A percentile compares a stretch with the other conserved stretches of the same genome.
Evolutionary conservation across 2,329 filamentous ascomycete species (phyloP).

Genomic region (Penicillium sp.): DNA sequence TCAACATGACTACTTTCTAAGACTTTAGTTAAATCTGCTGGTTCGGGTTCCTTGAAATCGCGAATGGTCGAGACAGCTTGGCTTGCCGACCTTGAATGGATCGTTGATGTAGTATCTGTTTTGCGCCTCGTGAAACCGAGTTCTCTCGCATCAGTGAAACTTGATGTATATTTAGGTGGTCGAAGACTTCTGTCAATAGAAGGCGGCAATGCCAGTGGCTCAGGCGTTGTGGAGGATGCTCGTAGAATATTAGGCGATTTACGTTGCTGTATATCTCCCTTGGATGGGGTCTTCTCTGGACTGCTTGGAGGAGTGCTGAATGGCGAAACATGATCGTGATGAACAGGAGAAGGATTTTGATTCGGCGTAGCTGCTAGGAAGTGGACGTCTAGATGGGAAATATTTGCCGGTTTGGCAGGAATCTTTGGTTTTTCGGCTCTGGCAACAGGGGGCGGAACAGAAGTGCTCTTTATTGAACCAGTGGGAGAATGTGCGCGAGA

Average conservation of each 20-base stretch:
- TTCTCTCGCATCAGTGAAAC: conserved; percentile 26
- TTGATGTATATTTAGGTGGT: conserved; percentile 14
- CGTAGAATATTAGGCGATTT: conserved; percentile 13
- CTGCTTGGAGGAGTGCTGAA: conserved; percentile 84
- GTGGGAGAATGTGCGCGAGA: conserved; percentile 20
- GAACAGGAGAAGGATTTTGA: conserved; percentile 22
- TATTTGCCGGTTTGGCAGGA: conserved; percentile 43
- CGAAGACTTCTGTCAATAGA: conserved; percentile 27
- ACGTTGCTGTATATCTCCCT: conserved; percentile 13
- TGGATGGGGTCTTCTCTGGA: conserved; percentile 52
- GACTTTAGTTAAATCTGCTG: conserved; percentile 38
- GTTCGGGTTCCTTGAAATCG: conserved; percentile 35
- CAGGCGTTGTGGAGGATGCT: conserved; percentile 23
- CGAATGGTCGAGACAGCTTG: conserved; percentile 26
- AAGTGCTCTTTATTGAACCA: conserved; percentile 34
- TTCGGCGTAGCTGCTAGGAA: conserved; percentile 26
- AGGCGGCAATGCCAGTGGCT: conserved; percentile 24
- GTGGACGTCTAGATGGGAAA: conserved; percentile 27
- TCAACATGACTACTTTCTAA: conserved; percentile 31
- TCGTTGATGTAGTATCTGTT: neutral
- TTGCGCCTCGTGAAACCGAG: conserved; percentile 25
- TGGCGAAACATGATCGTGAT: conserved; percentile 60
- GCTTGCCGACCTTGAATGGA: conserved; percentile 19
- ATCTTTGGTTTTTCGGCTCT: conserved; percentile 74
- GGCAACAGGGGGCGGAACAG: conserved; percentile 70